Evolutionary conservation across 2,329 filamentous ascomycete species (phyloP).

Genomic region (Alternaria tenuissima): DNA sequence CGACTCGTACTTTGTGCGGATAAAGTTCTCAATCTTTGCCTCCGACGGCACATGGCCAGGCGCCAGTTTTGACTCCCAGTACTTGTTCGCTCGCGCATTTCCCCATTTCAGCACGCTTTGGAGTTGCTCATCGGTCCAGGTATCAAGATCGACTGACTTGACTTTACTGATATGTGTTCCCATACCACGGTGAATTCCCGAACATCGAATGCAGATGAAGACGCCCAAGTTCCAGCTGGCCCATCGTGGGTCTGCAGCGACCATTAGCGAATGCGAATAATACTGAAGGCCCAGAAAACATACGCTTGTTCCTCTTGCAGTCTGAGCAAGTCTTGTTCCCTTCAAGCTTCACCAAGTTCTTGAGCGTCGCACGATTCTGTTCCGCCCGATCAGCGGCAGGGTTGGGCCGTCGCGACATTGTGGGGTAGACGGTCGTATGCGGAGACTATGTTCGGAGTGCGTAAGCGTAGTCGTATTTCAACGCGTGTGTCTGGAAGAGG

Average conservation of each 20-base stretch:
- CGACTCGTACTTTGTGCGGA: constrained; percentile 97
- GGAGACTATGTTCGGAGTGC: constrained; percentile 6
- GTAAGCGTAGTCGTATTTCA: constrained; percentile 7
- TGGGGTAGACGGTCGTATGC: constrained; percentile 33
- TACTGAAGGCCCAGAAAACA: constrained; percentile 34
- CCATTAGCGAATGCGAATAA: constrained; percentile 38
- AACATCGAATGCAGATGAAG: constrained; percentile 97
- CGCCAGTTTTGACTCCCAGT: constrained; percentile 96
- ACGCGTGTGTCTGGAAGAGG: constrained; percentile 2
- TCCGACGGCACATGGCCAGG: constrained; percentile 92
- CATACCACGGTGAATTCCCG: constrained; percentile 98
- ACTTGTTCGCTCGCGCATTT: constrained; percentile 94
- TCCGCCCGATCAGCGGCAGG: constrained; percentile 86
- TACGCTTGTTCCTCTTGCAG: constrained; percentile 99
- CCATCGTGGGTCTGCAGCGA: constrained; percentile 87
- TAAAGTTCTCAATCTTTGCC: constrained; percentile 99
- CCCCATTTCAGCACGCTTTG: constrained; percentile 95
- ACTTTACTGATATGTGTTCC: constrained; percentile 98
- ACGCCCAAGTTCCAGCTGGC: constrained; percentile 98
- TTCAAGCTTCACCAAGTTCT: constrained; percentile 92
- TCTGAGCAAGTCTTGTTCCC: constrained; percentile 96
- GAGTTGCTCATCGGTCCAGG: constrained; percentile 98
- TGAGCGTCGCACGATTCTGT: constrained; percentile 92
- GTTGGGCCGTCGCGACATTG: constrained; percentile 83
- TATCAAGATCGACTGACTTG: constrained; percentile 96